A percentile compares a stretch with the other conserved stretches of the same genome.
Evolutionary conservation across 2,329 filamentous ascomycete species (phyloP).

Genomic region (Clarireedia monteithiana): DNA sequence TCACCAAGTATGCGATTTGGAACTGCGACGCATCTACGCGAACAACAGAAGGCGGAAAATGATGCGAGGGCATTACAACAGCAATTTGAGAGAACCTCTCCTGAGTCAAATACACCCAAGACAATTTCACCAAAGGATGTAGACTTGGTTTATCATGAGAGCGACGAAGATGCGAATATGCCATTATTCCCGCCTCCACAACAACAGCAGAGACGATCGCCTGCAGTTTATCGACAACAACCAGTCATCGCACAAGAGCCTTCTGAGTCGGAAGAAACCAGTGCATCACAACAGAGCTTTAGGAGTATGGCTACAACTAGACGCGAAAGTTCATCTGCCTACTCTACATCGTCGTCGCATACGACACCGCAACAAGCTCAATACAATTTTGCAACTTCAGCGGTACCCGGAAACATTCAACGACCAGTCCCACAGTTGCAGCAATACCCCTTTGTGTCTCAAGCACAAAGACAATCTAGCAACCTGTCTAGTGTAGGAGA

Average conservation of each 20-base stretch:
- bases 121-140: constrained; percentile 96
- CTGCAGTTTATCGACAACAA: constrained; percentile 28
- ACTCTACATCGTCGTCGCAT: constrained; percentile 27
- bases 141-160: constrained; percentile 73
- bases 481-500: constrained; percentile 24
- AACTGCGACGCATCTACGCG: constrained; percentile 51
- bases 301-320: constrained; percentile 34
- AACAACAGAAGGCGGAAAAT: constrained; percentile 53
- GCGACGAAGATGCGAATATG: constrained; percentile 60
- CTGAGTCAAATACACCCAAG: constrained; percentile 50
- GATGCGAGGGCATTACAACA: constrained; percentile 40
- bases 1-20: constrained; percentile 35
- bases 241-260: constrained; percentile 23
- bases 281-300: constrained; percentile 33
- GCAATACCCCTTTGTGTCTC: constrained; percentile 28
- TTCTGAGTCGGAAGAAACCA: constrained; percentile 27
- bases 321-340: constrained; percentile 31
- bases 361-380: constrained; percentile 25
- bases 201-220: constrained; percentile 37
- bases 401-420: constrained; percentile 24
- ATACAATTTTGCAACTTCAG: constrained; percentile 40
- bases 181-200: constrained; percentile 56
- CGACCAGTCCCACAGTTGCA: constrained; percentile 20
- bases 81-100: constrained; percentile 32
- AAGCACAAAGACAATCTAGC: constrained; percentile 20